phyloP scores from a whole-genome alignment of 192 early-diverging fungal genomes.

The Linnemannia exigua region DNA sequence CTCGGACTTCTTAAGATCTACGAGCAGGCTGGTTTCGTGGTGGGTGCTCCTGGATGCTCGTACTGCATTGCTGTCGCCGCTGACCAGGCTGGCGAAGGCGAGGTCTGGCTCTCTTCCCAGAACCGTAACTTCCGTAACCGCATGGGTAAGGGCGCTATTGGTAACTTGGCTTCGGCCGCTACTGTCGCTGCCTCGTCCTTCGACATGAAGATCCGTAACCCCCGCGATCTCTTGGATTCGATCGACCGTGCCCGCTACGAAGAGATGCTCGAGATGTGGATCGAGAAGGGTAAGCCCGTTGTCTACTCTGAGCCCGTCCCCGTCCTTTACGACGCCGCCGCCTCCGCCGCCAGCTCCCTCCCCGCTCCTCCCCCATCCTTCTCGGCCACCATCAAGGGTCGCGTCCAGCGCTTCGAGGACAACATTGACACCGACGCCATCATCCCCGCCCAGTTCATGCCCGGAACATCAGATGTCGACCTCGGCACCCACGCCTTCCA shows the following conservation, averaged over 20 bases:
- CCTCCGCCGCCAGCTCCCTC: slow-evolving; percentile 3
- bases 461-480: slow-evolving; percentile 76
- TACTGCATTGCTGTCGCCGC: slow-evolving; percentile 88
- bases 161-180: slow-evolving; percentile 82
- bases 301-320: slow-evolving; percentile 77
- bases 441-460: slow-evolving; percentile 85
- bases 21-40: slow-evolving; percentile 79
- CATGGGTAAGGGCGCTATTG: slow-evolving; percentile 87
- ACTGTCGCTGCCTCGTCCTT: slow-evolving; percentile 86
- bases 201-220: slow-evolving; percentile 79
- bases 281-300: slow-evolving; percentile 72
- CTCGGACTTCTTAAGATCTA: slow-evolving; percentile 82
- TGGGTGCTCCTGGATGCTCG: slow-evolving; percentile 85
- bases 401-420: slow-evolving; percentile 81
- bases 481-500: slow-evolving; percentile 80
- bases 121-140: slow-evolving; percentile 91
- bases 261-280: slow-evolving; percentile 75
- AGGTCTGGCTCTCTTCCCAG: slow-evolving; percentile 87
- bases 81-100: slow-evolving; percentile 82
- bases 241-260: slow-evolving; percentile 75
- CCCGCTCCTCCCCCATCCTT: slow-evolving; percentile 50
- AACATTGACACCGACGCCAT: slow-evolving; percentile 87
- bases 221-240: slow-evolving; percentile 73
- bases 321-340: slow-evolving; percentile 56
- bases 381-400: slow-evolving; percentile 68